A percentile compares a stretch with the other conserved stretches of the same genome.
These are phyloP conservation scores for Myxozyma neglecta DNA, from an alignment of 805 yeast genomes.

Conservation along the genomic window DNA sequence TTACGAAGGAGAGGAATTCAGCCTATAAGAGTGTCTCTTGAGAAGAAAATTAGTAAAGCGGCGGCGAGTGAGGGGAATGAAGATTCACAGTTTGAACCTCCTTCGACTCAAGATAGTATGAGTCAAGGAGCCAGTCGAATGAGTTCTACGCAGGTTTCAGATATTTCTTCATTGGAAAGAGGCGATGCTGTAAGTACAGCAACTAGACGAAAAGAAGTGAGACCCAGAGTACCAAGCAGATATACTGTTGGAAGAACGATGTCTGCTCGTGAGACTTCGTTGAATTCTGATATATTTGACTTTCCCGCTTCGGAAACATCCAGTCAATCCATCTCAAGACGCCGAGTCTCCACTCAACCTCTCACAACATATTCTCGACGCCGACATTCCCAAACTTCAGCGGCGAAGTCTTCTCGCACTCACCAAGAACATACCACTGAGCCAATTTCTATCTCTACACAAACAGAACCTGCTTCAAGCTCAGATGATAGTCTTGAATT, in stretches of 20 bases:
- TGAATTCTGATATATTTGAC: neutral
- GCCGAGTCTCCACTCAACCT: no score
- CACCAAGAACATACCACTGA: neutral
- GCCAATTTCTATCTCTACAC: neutral
- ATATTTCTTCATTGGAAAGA: neutral
- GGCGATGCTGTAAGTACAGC: neutral
- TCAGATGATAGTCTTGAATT: neutral
- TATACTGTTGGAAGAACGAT: neutral
- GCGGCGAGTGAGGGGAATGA: neutral
- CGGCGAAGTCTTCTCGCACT: neutral
- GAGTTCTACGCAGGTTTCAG: neutral
- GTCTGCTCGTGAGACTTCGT: neutral
- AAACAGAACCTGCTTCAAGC: neutral
- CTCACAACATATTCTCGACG: neutral
- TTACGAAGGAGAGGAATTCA: slow-evolving; percentile 29
- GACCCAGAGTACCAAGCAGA: neutral
- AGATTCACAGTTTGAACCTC: slow-evolving; percentile 17
- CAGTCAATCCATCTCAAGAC: neutral
- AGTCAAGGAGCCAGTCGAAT: neutral
- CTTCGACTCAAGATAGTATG: slow-evolving; percentile 3
- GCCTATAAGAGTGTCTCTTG: slow-evolving; percentile 28
- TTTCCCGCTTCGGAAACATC: neutral
- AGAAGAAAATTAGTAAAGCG: slow-evolving; percentile 7
- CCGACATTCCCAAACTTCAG: neutral
- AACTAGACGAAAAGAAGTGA: neutral